Base-by-base conservation (phyloP, 257 asterid species). In the Schizonepeta tenuifolia region DNA sequence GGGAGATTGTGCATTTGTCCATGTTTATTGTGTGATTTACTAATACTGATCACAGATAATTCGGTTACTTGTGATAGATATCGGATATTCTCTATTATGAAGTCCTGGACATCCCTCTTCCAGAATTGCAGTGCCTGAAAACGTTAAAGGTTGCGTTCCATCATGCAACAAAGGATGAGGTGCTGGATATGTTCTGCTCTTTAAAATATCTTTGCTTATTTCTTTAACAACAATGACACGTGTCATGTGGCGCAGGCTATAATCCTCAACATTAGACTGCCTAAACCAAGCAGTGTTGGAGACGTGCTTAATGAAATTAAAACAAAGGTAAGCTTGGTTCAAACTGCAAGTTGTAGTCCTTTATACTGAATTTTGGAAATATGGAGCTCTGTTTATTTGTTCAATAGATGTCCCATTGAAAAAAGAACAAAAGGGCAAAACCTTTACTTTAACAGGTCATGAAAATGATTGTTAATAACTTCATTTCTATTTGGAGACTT, bases 61-160 rank as follows among this genome's bases (percentile, higher is more conserved):
- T 50, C n/a, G 14, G 61, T 74, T 78, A 71, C 59, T 64, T 73
- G 53, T 67, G 41, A 58, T 79, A 94, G 97, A 80, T 89, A 59
- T 94, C 99, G 3, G 97, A 94, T 86, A 84, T 89, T 72, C 80
- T 94, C 71, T 94, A 94, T 74, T 94, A 91, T 57, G 99, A 94
- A 83, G 93, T 94, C 71, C 84, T 93, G 86, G 98, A 93, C 83
- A 91, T 93, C 73, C 97, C 98, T 79, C 89, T 94, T 75, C 97
- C 98, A 63, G 98, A 94, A 83, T 84, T 91, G 76, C 97, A 94
- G 77, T 86, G 98, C 81, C 88, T 91, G 79, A 93, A 93, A 77
- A 88, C 97, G 4, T 83, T 93, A 82, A 91, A 94, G 86, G 96
- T 94, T 82, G 95, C 99, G 53, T 94, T 91, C 84, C 99, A 94